These are phyloP conservation scores for Entrophospora sp. DNA, from an alignment of 192 early-diverging fungal species.

Conservation along the genomic window DNA sequence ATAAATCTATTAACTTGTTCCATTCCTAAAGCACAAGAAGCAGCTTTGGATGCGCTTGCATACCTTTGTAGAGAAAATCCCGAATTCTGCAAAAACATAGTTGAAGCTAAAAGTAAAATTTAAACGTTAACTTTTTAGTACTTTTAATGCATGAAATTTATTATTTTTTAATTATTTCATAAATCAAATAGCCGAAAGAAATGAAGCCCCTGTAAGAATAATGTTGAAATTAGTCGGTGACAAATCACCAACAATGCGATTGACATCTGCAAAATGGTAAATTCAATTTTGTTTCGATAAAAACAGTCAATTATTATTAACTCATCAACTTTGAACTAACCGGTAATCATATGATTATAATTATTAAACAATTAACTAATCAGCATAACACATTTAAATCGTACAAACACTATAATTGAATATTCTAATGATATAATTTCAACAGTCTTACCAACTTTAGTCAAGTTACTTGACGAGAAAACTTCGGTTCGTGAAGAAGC, in stretches of 20 bases:
- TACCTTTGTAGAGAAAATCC: conserved; percentile 54
- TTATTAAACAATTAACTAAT: no score
- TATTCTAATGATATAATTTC: conserved; percentile 41
- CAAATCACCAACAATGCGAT: conserved; percentile 54
- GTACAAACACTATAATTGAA: conserved; percentile 48
- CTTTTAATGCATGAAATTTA: not conserved
- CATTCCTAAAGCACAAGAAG: conserved; percentile 63
- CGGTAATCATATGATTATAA: no score
- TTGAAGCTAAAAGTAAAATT: conserved; percentile 36
- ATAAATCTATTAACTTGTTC: conserved; percentile 45
- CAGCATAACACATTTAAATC: conserved; percentile 58
- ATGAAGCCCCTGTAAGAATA: conserved; percentile 35
- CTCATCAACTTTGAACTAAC: no score
- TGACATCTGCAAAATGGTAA: conserved; percentile 66
- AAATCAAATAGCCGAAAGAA: conserved; percentile 27
- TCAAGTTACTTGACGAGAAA: conserved; percentile 56
- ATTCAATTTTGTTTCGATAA: no score
- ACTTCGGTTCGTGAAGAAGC: conserved; percentile 55
- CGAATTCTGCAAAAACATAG: conserved; percentile 42
- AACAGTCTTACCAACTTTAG: conserved; percentile 56
- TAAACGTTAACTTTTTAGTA: not conserved
- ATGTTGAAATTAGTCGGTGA: conserved; percentile 61
- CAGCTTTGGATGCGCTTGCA: conserved; percentile 67
- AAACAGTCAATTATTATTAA: no score
- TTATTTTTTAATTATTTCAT: not conserved